Conservation (phyloP, 1,139 yeast genomes). For the Candida pseudoviswanathii region DNA sequence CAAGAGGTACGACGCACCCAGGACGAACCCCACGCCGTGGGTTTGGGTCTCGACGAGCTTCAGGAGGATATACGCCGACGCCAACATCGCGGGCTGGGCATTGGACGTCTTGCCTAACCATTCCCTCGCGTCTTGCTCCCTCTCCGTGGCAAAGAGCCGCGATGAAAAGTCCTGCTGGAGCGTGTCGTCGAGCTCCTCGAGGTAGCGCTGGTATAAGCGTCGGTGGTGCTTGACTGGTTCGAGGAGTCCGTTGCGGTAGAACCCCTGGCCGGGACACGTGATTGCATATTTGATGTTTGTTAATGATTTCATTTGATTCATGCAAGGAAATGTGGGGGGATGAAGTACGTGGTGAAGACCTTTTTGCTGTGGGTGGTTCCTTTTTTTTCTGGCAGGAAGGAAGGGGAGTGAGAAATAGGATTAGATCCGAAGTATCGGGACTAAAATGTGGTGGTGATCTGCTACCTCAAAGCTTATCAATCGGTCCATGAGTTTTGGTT, state of each 20-base stretch:
- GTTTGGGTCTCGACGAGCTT: constrained; percentile 29
- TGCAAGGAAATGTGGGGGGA: constrained; percentile 1
- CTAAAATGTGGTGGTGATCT: not conserved
- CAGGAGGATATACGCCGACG: constrained; percentile 44
- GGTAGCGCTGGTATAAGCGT: constrained; percentile 16
- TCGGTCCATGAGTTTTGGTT: not conserved
- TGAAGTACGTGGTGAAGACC: not conserved
- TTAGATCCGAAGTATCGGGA: not conserved
- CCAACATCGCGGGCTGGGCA: constrained; percentile 65
- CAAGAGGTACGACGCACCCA: constrained; percentile 30
- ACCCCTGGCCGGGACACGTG: constrained; percentile 49
- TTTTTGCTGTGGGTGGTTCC: not conserved
- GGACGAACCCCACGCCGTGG: constrained; percentile 26
- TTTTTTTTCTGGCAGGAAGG: not conserved
- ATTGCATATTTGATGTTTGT: constrained; percentile 24
- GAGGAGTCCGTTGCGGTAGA: constrained; percentile 31
- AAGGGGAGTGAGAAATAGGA: not conserved
- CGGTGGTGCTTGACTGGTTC: constrained; percentile 23
- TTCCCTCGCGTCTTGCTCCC: constrained; percentile 10
- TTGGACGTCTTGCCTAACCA: constrained; percentile 45
- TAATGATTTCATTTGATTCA: not conserved
- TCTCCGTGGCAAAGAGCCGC: constrained; percentile 20
- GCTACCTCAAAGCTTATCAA: not conserved
- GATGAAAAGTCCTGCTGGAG: constrained; percentile 53
- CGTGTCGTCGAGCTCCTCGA: constrained; percentile 60